Conservation (phyloP, 140 eudicot genomes). For the Ambrosia hybrid region DNA sequence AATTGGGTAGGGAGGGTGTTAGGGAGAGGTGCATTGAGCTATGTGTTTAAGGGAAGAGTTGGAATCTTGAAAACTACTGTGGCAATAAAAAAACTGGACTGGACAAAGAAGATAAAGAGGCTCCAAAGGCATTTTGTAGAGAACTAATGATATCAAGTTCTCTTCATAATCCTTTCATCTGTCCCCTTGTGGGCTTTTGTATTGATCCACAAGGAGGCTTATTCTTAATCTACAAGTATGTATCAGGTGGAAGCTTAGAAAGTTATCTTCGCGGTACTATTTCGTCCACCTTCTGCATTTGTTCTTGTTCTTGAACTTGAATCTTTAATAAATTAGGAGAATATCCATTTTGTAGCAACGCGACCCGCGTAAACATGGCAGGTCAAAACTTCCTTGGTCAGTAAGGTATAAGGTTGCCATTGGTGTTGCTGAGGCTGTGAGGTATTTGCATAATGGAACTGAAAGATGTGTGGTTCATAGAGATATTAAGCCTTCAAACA, state of each 20-base stretch:
- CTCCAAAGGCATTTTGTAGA: constrained; percentile 90
- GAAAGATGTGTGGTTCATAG: constrained; percentile 97
- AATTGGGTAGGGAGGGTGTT: constrained; percentile 78
- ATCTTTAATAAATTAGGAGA: constrained; percentile 8
- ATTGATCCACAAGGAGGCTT: constrained; percentile 84
- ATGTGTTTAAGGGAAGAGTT: constrained; percentile 87
- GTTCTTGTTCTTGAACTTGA: background rate
- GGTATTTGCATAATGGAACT: constrained; percentile 78
- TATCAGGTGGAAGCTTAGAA: constrained; percentile 95
- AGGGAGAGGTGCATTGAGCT: constrained; percentile 99
- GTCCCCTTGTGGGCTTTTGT: constrained; percentile 92
- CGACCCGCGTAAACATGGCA: constrained; percentile 68
- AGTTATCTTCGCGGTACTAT: constrained; percentile 74
- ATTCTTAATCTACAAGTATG: constrained; percentile 81
- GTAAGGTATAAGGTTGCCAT: constrained; percentile 78
- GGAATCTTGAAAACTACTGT: constrained; percentile 76
- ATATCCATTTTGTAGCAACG: constrained; percentile 52
- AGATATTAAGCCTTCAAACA: constrained; percentile 95
- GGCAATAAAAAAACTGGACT: constrained; percentile 66
- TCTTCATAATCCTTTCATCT: constrained; percentile 64
- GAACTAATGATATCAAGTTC: constrained; percentile 97
- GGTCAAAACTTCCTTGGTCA: constrained; percentile 76
- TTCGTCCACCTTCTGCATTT: background rate
- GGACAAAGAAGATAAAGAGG: constrained; percentile 89
- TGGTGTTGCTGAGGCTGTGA: constrained; percentile 80